Conservation (phyloP, 371 early-diverging fungal species). For the Batkoa obscura region DNA sequence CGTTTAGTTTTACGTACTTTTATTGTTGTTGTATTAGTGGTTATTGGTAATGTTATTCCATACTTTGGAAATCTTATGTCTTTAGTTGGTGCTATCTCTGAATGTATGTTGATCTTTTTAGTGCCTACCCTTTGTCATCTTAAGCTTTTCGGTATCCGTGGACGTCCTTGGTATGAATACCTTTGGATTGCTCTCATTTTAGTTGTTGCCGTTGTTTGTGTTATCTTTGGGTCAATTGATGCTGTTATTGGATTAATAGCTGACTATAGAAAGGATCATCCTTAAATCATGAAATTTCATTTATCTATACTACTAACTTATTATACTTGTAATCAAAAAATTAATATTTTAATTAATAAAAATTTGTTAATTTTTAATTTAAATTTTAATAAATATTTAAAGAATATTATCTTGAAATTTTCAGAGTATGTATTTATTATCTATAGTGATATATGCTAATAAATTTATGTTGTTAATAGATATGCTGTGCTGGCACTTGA, state of each 20-base stretch:
- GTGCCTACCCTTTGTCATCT: conserved; percentile 67
- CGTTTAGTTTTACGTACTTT: conserved; percentile 33
- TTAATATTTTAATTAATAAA: too few species aligned
- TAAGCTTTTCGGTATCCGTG: conserved; percentile 42
- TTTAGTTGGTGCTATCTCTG: conserved; percentile 58
- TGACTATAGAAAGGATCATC: not conserved
- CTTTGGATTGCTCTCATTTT: conserved; percentile 32
- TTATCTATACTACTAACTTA: too few species aligned
- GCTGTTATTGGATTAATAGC: conserved; percentile 28
- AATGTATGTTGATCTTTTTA: conserved; percentile 55
- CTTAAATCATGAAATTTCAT: too few species aligned
- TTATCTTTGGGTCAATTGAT: conserved; percentile 51
- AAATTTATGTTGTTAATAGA: too few species aligned
- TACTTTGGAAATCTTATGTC: conserved; percentile 65
- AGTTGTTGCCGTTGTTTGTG: conserved; percentile 44
- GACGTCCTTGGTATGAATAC: conserved; percentile 31
- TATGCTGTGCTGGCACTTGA: too few species aligned
- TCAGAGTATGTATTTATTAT: too few species aligned
- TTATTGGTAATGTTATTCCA: conserved; percentile 44
- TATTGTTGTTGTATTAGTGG: conserved; percentile 32
- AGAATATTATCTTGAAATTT: too few species aligned
- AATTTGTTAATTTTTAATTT: too few species aligned
- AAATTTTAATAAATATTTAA: too few species aligned
- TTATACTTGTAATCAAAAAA: too few species aligned
- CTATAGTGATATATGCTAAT: too few species aligned